These are phyloP conservation scores for Knufia fluminis DNA, from an alignment of 2,329 filamentous ascomycete species.

Conservation along the genomic window DNA sequence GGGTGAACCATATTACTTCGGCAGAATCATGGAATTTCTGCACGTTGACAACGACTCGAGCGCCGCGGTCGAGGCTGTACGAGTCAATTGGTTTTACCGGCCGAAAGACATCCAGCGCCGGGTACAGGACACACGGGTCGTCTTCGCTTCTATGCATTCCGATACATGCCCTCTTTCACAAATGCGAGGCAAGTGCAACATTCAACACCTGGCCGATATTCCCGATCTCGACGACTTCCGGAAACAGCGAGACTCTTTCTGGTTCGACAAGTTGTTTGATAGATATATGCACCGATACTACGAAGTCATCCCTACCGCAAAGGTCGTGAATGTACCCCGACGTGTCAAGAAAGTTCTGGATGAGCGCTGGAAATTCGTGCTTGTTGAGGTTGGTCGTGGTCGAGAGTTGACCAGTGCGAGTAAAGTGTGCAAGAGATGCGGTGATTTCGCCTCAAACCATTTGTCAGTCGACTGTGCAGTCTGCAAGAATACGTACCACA, in stretches of 20 bases:
- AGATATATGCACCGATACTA: conserved; percentile 97
- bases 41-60: conserved; percentile 65
- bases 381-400: conserved; percentile 85
- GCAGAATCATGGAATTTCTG: conserved; percentile 96
- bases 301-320: conserved; percentile 83
- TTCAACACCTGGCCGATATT: conserved; percentile 82
- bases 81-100: conserved; percentile 97
- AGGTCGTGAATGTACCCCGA: conserved; percentile 91
- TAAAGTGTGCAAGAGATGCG: conserved; percentile 91
- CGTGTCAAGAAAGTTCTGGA: conserved; percentile 93
- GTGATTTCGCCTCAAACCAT: conserved; percentile 78
- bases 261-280: conserved; percentile 96
- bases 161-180: conserved; percentile 89
- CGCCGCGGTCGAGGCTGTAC: conserved; percentile 71
- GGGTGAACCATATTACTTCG: conserved; percentile 94
- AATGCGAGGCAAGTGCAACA: conserved; percentile 84
- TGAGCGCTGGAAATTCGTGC: conserved; percentile 91
- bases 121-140: conserved; percentile 77
- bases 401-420: conserved; percentile 94
- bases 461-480: conserved; percentile 97
- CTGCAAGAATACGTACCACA: conserved; percentile 91
- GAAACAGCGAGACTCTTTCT: conserved; percentile 78
- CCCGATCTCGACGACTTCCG: conserved; percentile 72
- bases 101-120: conserved; percentile 92
- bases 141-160: conserved; percentile 98